A percentile compares a stretch with the other conserved stretches of the same genome.
Conservation (phyloP, 192 early-diverging fungal genomes). For the Coemansia sp. region DNA sequence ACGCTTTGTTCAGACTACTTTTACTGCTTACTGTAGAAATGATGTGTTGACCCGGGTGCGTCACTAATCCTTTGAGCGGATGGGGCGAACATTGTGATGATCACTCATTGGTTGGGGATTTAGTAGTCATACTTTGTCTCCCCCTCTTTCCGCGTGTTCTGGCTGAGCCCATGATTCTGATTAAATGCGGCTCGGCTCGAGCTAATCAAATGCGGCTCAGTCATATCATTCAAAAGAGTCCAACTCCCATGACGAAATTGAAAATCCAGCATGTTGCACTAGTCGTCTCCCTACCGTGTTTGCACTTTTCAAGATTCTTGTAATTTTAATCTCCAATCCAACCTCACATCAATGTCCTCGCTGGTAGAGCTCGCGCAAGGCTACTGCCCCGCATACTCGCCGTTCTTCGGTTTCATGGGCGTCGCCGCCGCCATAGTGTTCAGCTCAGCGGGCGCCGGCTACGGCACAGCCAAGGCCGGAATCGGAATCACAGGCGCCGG, state of each 20-base stretch:
- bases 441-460: constrained; percentile 91
- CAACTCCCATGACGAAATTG: not conserved
- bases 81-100: no score
- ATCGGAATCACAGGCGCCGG: constrained; percentile 95
- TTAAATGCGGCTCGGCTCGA: not conserved
- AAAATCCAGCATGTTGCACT: no score
- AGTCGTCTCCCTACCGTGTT: no score
- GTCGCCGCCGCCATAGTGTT: constrained; percentile 62
- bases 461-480: constrained; percentile 96
- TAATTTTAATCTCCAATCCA: constrained; percentile 3
- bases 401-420: constrained; percentile 60
- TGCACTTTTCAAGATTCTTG: not conserved
- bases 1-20: no score
- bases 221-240: no score
- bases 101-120: not conserved
- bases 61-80: no score
- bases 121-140: not conserved
- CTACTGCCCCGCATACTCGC: constrained; percentile 53
- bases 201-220: not conserved
- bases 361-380: constrained; percentile 40
- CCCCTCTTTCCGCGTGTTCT: not conserved
- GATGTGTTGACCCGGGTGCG: no score
- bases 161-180: not conserved
- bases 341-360: constrained; percentile 17
- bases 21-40: no score